phyloP scores from a whole-genome alignment of 2,329 filamentous ascomycete genomes.

The Aspergillus aculeatus region DNA sequence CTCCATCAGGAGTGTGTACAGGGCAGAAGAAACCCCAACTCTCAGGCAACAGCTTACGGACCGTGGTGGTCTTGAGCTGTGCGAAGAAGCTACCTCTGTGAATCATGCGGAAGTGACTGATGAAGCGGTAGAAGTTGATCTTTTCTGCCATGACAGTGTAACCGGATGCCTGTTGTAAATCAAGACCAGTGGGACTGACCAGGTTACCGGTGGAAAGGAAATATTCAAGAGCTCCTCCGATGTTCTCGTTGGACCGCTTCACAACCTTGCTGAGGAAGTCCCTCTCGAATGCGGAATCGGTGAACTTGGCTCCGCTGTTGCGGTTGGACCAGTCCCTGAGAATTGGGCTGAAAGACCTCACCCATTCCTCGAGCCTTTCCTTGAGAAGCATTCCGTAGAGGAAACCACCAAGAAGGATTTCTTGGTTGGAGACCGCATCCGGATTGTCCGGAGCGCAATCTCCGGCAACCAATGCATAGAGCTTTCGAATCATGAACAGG shows the following conservation, averaged over 20 bases:
- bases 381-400: constrained; percentile 95
- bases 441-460: constrained; percentile 94
- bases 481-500: constrained; percentile 92
- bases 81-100: constrained; percentile 99
- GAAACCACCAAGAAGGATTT: constrained; percentile 89
- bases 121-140: constrained; percentile 98
- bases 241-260: constrained; percentile 78
- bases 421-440: constrained; percentile 94
- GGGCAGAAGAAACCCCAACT: constrained; percentile 98
- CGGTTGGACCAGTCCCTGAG: constrained; percentile 56
- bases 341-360: constrained; percentile 61
- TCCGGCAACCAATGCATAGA: constrained; percentile 88
- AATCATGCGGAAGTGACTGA: constrained; percentile 98
- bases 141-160: constrained; percentile 98
- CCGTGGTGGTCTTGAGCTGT: constrained; percentile 93
- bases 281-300: constrained; percentile 71
- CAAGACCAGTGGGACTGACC: constrained; percentile 83
- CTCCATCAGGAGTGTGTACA: constrained; percentile 94
- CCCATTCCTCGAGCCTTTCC: constrained; percentile 87
- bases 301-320: constrained; percentile 61
- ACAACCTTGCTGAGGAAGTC: constrained; percentile 80
- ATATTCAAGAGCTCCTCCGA: constrained; percentile 86
- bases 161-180: constrained; percentile 90
- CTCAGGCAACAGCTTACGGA: constrained; percentile 90
- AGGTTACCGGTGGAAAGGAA: constrained; percentile 96